These are phyloP conservation scores for Danielozyma ontarioensis DNA, from an alignment of 805 yeast genomes.

Conservation along the genomic window DNA sequence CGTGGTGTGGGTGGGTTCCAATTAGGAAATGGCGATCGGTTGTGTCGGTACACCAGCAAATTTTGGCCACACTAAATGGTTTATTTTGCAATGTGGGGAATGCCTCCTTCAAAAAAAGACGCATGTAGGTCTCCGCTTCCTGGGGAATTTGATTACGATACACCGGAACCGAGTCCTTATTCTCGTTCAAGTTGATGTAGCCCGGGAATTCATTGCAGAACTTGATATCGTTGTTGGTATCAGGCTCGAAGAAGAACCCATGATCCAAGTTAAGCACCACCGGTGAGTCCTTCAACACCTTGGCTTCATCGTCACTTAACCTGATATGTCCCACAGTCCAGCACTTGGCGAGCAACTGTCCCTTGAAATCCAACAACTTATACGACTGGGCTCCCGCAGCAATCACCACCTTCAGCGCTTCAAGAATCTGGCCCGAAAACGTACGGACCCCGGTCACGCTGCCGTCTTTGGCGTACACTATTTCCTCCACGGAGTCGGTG, in stretches of 20 bases:
- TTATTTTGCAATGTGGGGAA: constrained; percentile 10
- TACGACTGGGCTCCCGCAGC: not conserved
- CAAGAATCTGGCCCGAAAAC: not conserved
- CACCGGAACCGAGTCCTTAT: constrained; percentile 19
- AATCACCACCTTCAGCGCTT: not conserved
- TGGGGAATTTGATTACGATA: constrained; percentile 13
- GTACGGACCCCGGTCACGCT: constrained; percentile 2
- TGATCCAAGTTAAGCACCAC: not conserved
- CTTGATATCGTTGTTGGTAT: constrained; percentile 1
- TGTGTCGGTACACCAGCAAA: constrained; percentile 28
- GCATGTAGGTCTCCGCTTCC: constrained; percentile 7
- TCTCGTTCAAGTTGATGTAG: constrained; percentile 6
- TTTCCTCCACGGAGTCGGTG: constrained; percentile 15
- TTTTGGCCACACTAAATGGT: constrained; percentile 6
- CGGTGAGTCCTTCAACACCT: not conserved
- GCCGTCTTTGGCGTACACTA: constrained; percentile 11
- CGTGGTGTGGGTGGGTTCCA: constrained; percentile 28
- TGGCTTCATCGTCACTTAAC: not conserved
- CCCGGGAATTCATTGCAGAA: constrained; percentile 10
- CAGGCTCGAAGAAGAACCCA: constrained; percentile 1
- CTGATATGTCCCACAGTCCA: not conserved
- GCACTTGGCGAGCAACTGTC: not conserved
- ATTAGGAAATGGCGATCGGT: constrained; percentile 36
- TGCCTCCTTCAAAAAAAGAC: constrained; percentile 5
- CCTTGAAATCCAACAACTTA: not conserved